phyloP scores from a whole-genome alignment of 345 rosid genomes.

The Heritiera littoralis region DNA sequence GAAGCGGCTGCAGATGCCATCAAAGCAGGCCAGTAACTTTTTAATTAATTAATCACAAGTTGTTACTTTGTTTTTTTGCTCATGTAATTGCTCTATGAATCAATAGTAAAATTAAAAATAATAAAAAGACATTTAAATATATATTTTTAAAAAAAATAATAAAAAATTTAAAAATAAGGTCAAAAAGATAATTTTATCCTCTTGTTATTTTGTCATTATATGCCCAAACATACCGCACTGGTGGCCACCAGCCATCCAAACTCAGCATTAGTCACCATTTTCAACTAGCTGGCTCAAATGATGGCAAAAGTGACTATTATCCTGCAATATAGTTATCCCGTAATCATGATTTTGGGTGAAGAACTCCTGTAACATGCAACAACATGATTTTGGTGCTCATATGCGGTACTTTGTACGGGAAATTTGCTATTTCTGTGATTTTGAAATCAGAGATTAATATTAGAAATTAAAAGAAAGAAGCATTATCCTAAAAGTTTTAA shows the following conservation, averaged over 20 bases:
- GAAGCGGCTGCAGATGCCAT: slow-evolving; percentile 90
- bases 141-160: too few relatives aligned
- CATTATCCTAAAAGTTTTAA: not conserved
- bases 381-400: not conserved
- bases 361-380: not conserved
- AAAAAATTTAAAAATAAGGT: too few relatives aligned
- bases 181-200: too few relatives aligned
- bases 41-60: not conserved
- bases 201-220: too few relatives aligned
- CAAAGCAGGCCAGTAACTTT: slow-evolving; percentile 55
- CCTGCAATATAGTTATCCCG: not conserved
- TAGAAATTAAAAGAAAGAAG: not conserved
- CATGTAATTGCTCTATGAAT: not conserved
- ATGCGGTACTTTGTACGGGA: not conserved
- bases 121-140: too few relatives aligned
- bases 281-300: not conserved
- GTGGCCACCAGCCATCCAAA: too few relatives aligned
- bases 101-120: too few relatives aligned
- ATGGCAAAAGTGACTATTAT: not conserved
- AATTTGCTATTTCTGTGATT: not conserved
- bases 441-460: not conserved
- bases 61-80: not conserved
- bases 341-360: not conserved
- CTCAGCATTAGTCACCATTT: not conserved
- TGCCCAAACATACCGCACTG: too few relatives aligned